Base-by-base conservation (phyloP, 345 rosid species). In the Litchi chinensis region DNA sequence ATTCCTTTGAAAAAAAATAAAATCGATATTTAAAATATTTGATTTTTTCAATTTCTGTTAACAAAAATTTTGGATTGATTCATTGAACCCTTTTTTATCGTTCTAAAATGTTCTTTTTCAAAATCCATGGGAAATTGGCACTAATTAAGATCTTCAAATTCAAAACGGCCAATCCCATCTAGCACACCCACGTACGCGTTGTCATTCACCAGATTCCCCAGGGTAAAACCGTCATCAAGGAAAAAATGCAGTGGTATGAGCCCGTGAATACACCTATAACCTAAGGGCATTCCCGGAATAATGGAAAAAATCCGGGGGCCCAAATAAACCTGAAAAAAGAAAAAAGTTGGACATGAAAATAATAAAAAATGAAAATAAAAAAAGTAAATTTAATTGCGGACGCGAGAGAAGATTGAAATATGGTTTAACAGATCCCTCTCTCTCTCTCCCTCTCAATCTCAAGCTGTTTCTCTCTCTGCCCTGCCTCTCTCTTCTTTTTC, bases 331-430 rank as follows among this genome's bases (percentile, higher is more conserved):
- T 11, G 5, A 46, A 46, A 63, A 50, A 21, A 46, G 54, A 21
- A 68, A 41, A 46, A 26, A 21, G 66, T 24, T 39, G 5, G 70
- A 41, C 2, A 70, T 32, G 37, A 32, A 46, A 68, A 48, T 48
- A 48, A 32, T 2, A 32, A 32, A 32, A 1, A 32, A 32, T 15
- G 8, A 1, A 68, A 21, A 13, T 12, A 71, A 9, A 16, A 79
- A 74, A n/a, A 32, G 10, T n/a, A 22, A 70, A 62, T 71, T 71
- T 56, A 28, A 26, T 59, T 9, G 68, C 87, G 93, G 93, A 90
- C 86, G 77, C 84, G 82, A 90, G 79, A 80, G 66, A 39, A 65
- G 59, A 86, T 76, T 85, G 80, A 79, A 86, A 77, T 84, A 39
- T 80, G 82, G 80, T 86, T 85, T 71, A 85, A 88, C 63, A 44